These are phyloP conservation scores for Letharia columbiana DNA, from an alignment of 495 filamentous ascomycete species.

Conservation along the genomic window DNA sequence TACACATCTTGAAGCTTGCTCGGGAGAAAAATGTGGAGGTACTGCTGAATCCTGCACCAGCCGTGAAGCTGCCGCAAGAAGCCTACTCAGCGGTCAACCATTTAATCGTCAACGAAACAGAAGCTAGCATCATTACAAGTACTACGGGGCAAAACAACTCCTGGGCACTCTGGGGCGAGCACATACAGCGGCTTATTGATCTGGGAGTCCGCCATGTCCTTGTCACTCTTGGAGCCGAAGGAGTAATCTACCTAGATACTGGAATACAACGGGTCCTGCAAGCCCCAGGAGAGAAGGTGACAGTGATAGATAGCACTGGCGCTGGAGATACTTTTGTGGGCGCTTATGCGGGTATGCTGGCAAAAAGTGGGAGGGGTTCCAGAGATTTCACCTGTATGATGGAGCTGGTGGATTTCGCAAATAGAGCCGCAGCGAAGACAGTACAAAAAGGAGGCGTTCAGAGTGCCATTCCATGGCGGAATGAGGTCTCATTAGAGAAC, in stretches of 20 bases:
- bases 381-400: conserved; percentile 38
- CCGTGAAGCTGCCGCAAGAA: conserved; percentile 57
- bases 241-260: conserved; percentile 48
- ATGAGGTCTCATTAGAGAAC: conserved; percentile 42
- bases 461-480: conserved; percentile 77
- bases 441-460: conserved; percentile 77
- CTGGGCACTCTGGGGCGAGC: conserved; percentile 32
- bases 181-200: conserved; percentile 47
- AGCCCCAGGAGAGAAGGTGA: conserved; percentile 48
- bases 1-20: conserved; percentile 53
- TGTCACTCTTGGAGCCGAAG: conserved; percentile 74
- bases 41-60: conserved; percentile 80
- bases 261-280: conserved; percentile 35
- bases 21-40: conserved; percentile 45
- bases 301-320: conserved; percentile 85
- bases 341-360: conserved; percentile 64
- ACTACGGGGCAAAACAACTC: conserved; percentile 38
- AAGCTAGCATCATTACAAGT: conserved; percentile 60
- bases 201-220: conserved; percentile 68
- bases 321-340: conserved; percentile 95
- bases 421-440: conserved; percentile 62
- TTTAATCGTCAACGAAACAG: conserved; percentile 84
- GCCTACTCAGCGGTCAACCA: conserved; percentile 64
- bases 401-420: conserved; percentile 57
- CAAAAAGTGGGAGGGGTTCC: conserved; percentile 37